Conservation (phyloP, 805 yeast genomes). For the Myxozyma udenii region DNA sequence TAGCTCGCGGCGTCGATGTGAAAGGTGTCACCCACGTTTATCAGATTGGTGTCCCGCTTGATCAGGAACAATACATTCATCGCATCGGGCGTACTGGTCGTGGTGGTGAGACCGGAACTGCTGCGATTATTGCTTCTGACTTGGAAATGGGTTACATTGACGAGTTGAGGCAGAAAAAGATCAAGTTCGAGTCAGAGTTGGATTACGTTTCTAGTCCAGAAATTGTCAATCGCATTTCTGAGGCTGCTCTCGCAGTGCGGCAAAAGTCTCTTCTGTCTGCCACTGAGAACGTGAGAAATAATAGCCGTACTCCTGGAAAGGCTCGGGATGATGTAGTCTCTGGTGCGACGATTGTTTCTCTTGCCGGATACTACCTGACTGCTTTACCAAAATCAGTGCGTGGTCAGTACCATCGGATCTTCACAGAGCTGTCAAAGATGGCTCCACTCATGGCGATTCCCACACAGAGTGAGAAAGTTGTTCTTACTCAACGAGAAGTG, state of each 20-base stretch:
- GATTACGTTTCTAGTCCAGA: conserved; percentile 12
- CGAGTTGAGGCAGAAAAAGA: conserved; percentile 42
- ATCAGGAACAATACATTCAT: conserved; percentile 78
- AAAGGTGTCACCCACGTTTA: conserved; percentile 81
- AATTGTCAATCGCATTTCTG: not conserved
- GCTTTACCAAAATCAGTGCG: no score
- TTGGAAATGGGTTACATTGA: conserved; percentile 57
- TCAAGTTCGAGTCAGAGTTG: conserved; percentile 7
- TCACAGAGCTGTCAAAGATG: no score
- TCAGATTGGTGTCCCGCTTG: conserved; percentile 75
- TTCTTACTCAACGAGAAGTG: no score
- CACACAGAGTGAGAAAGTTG: no score
- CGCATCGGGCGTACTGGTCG: conserved; percentile 96
- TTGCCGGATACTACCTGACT: no score
- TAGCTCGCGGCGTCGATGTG: conserved; percentile 96
- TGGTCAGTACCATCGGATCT: no score
- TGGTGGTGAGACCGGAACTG: conserved; percentile 76
- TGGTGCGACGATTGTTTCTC: no score
- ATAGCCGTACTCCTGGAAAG: no score
- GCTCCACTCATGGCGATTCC: no score
- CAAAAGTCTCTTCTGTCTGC: not conserved
- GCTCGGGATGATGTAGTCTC: no score
- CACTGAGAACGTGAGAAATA: not conserved
- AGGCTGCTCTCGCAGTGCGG: not conserved
- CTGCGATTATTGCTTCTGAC: conserved; percentile 56